phyloP scores from a whole-genome alignment of 2,329 filamentous ascomycete species.

The Hypoxylon sp. region DNA sequence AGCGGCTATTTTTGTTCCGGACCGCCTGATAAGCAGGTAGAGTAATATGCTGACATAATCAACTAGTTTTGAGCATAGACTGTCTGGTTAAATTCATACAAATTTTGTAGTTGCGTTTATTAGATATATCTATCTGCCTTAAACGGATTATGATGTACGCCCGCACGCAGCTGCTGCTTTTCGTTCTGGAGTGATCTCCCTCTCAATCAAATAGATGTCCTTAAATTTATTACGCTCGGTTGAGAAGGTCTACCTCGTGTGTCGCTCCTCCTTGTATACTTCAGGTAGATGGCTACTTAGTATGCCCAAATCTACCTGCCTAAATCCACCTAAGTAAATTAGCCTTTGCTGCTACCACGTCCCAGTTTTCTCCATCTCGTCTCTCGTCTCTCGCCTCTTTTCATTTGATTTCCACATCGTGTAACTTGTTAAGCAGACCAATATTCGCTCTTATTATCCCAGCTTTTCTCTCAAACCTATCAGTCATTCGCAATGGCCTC shows the following conservation, averaged over 20 bases:
- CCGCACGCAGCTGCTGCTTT: not conserved
- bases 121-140: too few relatives aligned
- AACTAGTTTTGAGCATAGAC: not conserved
- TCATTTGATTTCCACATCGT: not conserved
- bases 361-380: not conserved
- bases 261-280: not conserved
- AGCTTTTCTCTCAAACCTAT: not conserved
- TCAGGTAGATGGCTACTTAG: not conserved
- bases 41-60: not conserved
- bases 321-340: not conserved
- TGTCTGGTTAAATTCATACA: not conserved
- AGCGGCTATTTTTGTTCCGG: constrained; percentile 14
- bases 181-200: not conserved
- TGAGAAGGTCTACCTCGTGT: not conserved
- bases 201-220: not conserved
- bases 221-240: not conserved
- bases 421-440: not conserved
- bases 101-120: too few relatives aligned
- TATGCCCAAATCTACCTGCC: not conserved
- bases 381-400: not conserved
- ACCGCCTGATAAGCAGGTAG: not conserved
- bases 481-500: not conserved
- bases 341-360: not conserved
- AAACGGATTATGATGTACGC: too few relatives aligned
- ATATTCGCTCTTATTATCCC: not conserved